Conservation (phyloP, 169 alveolate genomes). For the Perkinsus marinus region DNA sequence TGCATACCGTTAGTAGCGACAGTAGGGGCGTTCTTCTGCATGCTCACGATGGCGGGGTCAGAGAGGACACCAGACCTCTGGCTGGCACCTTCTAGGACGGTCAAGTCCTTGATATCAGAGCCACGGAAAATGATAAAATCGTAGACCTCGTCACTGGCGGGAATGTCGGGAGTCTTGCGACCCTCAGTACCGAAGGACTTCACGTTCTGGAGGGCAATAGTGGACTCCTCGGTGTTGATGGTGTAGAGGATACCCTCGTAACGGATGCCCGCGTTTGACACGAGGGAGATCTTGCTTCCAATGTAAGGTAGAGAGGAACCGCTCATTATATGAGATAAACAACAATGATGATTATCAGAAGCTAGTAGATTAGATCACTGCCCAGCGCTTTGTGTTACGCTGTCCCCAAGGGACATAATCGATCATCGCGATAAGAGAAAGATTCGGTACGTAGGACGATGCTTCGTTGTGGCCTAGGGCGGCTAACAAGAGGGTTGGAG, state of each 20-base stretch:
- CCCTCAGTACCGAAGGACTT: constrained; percentile 73
- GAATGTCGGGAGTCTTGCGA: constrained; percentile 54
- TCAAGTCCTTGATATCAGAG: constrained; percentile 53
- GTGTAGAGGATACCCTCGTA: constrained; percentile 46
- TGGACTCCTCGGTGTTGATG: constrained; percentile 58
- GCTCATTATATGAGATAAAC: neutral
- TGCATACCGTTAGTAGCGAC: neutral
- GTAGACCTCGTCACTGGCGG: constrained; percentile 55
- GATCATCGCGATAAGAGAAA: constrained; percentile 1
- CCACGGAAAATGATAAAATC: constrained; percentile 61
- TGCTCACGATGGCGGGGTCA: constrained; percentile 26
- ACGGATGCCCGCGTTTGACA: constrained; percentile 22
- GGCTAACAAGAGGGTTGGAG: too few relatives aligned
- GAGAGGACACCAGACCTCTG: constrained; percentile 29
- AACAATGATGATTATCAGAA: neutral
- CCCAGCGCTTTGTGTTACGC: constrained; percentile 12
- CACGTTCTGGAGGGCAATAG: constrained; percentile 64
- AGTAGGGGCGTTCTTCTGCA: neutral
- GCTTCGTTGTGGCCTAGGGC: too few relatives aligned
- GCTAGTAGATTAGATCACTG: neutral
- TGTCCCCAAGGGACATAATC: constrained; percentile 2
- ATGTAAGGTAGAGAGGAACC: constrained; percentile 21
- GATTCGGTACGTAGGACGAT: too few relatives aligned
- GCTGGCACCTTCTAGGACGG: constrained; percentile 47
- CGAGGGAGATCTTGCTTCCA: constrained; percentile 23